These are phyloP conservation scores for Aspergillus pseudotamarii DNA, from an alignment of 2,329 filamentous ascomycete genomes.

Conservation along the genomic window DNA sequence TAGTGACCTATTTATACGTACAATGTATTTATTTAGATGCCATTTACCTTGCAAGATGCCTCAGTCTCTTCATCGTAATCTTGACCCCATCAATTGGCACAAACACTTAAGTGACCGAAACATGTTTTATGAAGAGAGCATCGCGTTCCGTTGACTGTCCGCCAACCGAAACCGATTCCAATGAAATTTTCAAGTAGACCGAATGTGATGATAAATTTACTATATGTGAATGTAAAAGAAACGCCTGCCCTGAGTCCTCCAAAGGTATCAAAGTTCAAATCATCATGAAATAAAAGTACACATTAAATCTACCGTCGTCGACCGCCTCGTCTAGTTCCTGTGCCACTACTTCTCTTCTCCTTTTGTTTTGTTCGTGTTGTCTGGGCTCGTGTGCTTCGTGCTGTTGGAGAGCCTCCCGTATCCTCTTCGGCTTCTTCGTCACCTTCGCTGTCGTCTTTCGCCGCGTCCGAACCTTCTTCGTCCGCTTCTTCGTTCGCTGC, in stretches of 20 bases:
- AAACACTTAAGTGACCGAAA: neutral
- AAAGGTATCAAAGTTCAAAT: constrained; percentile 31
- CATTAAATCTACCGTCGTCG: constrained; percentile 33
- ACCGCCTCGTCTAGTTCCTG: constrained; percentile 40
- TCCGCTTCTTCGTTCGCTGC: constrained; percentile 42
- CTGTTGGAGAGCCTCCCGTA: constrained; percentile 37
- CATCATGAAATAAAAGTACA: constrained; percentile 6
- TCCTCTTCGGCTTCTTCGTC: constrained; percentile 42
- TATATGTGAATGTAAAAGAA: constrained; percentile 3
- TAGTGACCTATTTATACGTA: constrained; percentile 35
- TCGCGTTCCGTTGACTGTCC: neutral
- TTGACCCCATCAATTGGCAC: neutral
- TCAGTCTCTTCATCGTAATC: neutral
- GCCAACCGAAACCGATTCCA: neutral
- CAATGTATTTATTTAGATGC: constrained; percentile 37
- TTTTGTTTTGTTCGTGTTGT: constrained; percentile 39
- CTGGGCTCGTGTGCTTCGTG: constrained; percentile 40
- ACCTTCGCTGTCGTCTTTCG: constrained; percentile 39
- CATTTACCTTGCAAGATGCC: constrained; percentile 6
- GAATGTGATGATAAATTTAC: neutral
- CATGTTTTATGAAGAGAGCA: neutral
- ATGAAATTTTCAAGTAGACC: neutral
- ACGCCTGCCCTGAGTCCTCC: constrained; percentile 20
- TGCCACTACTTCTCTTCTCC: constrained; percentile 38
- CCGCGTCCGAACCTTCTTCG: constrained; percentile 40